Evolutionary conservation across 495 filamentous ascomycete species (phyloP), one percentile per base, ranked within the genome.

Genomic region (Apiosordaria backusii): DNA sequence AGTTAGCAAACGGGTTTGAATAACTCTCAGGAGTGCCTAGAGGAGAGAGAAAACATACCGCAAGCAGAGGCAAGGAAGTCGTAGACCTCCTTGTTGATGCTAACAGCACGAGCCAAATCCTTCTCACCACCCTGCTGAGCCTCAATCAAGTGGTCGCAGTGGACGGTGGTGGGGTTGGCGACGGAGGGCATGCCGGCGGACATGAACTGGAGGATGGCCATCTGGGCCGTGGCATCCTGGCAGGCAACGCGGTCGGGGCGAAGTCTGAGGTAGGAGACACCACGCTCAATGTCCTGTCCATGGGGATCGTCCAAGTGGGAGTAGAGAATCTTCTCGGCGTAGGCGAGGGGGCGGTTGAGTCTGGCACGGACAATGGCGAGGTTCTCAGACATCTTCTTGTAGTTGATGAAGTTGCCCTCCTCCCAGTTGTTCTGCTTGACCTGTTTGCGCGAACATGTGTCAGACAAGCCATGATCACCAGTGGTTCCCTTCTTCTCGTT

Each of bases 131-230:
- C 95, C 75, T 92, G 76, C 83, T 97, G 93, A 68, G 94, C 95
- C 84, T 98, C 95, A 80, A 99, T 99, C 85, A 99, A 87, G 85
- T 99, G 95, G 79, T 99, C 95, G 77, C 96, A 99, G 87, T 99
- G 95, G 70, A 99, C 96, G 25, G 95, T 99, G 69, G 92, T 89
- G 52, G 95, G 95, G 67, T 96, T 98, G 53, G 92, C 92, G 65
- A 98, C 96, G 50, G 89, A 89, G 66, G 91, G 89, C 89, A 99
- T 92, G 76, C 93, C 93, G 68, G 96, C 95, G 60, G 92, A 96
- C 93, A 99, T 99, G 85, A 99, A 99, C 84, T 99, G 95, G 59
- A 99, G 86, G 74, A 99, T 97, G 70, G 95, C 95, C 96, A 98
- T 99, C 87, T 99, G 95, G 67, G 95, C 95, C 26, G 96, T 99